Percentiles rank a stretch among this genome's conserved stretches.
These are phyloP conservation scores for Backusella macrospora DNA, from an alignment of 192 early-diverging fungal species.

Conservation along the genomic window DNA sequence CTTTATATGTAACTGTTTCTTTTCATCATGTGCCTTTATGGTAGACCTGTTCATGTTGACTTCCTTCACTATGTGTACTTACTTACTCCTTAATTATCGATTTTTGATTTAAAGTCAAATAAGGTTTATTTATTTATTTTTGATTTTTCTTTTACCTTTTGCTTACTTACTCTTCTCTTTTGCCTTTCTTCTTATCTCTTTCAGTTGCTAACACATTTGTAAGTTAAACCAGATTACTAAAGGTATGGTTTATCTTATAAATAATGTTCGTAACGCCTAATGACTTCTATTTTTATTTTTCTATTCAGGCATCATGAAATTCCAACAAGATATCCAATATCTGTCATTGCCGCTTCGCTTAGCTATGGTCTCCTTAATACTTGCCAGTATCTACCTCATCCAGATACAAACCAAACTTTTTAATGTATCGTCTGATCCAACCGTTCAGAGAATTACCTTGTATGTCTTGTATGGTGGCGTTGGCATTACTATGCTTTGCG, in stretches of 20 bases:
- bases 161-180: neutral
- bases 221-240: neutral
- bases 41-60: neutral
- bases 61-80: neutral
- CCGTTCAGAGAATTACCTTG: neutral
- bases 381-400: neutral
- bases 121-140: conserved; percentile 23
- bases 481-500: conserved; percentile 15
- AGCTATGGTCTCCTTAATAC: conserved; percentile 1
- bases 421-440: conserved; percentile 1
- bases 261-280: neutral
- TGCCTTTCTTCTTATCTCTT: neutral
- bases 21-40: neutral
- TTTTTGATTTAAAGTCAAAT: conserved; percentile 6
- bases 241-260: neutral
- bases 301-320: conserved; percentile 11
- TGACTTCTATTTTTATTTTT: conserved; percentile 1
- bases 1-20: neutral
- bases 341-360: neutral
- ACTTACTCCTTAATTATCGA: neutral
- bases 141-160: conserved; percentile 14
- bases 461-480: neutral
- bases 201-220: neutral
- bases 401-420: neutral
- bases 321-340: conserved; percentile 12